Percentiles rank a stretch among this genome's conserved stretches.
These are phyloP conservation scores for Picea glauca DNA, from an alignment of 75 land plant species.

Conservation along the genomic window DNA sequence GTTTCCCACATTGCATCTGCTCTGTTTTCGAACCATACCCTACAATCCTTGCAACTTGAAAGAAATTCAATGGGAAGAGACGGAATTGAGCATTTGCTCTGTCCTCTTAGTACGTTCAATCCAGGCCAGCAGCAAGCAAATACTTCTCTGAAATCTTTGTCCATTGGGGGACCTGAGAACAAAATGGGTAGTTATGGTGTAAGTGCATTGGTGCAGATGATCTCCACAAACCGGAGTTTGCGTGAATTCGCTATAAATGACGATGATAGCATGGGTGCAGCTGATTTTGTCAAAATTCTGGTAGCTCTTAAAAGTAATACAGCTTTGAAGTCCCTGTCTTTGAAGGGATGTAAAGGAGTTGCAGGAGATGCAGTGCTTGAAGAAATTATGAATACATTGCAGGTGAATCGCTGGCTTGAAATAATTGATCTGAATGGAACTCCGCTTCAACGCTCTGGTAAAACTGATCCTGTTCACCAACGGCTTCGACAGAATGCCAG, in stretches of 20 bases:
- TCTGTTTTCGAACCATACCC: slow-evolving; percentile 41
- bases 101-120: slow-evolving; percentile 64
- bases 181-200: slow-evolving; percentile 56
- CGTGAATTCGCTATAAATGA: too few relatives aligned
- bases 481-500: slow-evolving; percentile 49
- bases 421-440: slow-evolving; percentile 59
- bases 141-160: slow-evolving; percentile 35
- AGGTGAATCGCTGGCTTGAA: slow-evolving; percentile 76
- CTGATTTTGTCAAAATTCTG: too few relatives aligned
- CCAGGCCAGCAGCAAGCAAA: slow-evolving; percentile 63
- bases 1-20: slow-evolving; percentile 56
- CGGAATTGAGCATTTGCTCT: slow-evolving; percentile 66
- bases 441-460: slow-evolving; percentile 46
- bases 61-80: slow-evolving; percentile 54
- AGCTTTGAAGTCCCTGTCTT: slow-evolving; percentile 39
- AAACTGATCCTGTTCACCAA: slow-evolving; percentile 46
- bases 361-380: slow-evolving; percentile 45
- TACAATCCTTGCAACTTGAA: slow-evolving; percentile 47
- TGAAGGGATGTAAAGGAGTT: slow-evolving; percentile 67
- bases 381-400: slow-evolving; percentile 46
- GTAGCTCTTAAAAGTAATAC: slow-evolving; percentile 53
- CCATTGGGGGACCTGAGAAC: slow-evolving; percentile 51
- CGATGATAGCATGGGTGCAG: too few relatives aligned
- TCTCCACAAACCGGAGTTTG: too few relatives aligned
- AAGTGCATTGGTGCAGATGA: slow-evolving; percentile 33